Evolutionary conservation across 331 rosid genomes (phyloP).

Genomic region (Acacia concinna): DNA sequence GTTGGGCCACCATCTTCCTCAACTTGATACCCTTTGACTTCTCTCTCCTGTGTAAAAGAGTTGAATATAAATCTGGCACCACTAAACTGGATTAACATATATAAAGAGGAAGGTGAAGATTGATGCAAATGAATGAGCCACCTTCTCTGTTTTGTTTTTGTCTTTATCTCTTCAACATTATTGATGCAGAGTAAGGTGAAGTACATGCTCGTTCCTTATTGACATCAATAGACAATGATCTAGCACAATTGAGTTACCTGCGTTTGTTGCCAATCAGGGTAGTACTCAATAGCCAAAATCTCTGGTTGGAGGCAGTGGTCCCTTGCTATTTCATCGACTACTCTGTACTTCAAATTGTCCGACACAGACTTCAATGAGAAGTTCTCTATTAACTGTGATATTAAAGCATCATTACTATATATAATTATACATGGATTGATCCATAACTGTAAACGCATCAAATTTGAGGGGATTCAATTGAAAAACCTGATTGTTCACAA

Average conservation of each 20-base stretch:
- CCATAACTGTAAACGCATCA: not conserved
- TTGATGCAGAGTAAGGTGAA: too few species aligned
- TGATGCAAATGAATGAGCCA: not conserved
- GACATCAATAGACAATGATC: not conserved
- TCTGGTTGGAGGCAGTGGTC: conserved; percentile 48
- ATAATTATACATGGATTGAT: not conserved
- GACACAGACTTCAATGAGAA: conserved; percentile 44
- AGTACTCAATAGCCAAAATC: conserved; percentile 57
- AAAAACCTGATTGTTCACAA: conserved; percentile 70
- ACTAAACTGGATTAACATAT: not conserved
- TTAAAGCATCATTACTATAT: conserved; percentile 17
- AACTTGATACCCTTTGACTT: conserved; percentile 34
- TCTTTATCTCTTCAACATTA: not conserved
- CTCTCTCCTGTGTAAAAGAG: conserved; percentile 39
- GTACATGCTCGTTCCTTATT: too few species aligned
- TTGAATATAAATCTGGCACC: not conserved
- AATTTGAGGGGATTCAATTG: not conserved
- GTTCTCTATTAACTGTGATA: conserved; percentile 60
- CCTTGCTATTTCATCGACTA: conserved; percentile 59
- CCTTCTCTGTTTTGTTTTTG: not conserved
- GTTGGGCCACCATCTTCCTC: conserved; percentile 28
- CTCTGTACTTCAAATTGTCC: conserved; percentile 52
- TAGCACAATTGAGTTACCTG: conserved; percentile 34
- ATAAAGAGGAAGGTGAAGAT: not conserved
- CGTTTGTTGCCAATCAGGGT: conserved; percentile 54